These are phyloP conservation scores for Taphrina pruni DNA, from an alignment of 1,139 yeast species.

Conservation along the genomic window DNA sequence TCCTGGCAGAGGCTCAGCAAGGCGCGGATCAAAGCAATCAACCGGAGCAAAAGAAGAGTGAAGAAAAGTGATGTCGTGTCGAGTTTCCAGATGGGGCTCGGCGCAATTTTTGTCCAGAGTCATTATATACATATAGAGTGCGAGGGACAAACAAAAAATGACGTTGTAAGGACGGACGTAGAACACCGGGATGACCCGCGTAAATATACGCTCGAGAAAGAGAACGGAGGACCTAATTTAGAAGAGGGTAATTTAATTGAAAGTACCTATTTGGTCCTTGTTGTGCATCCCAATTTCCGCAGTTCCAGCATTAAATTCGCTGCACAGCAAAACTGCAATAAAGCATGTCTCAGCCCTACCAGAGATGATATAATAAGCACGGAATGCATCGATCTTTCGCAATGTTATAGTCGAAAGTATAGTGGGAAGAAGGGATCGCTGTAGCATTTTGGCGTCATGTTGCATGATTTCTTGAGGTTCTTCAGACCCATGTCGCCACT, in stretches of 20 bases:
- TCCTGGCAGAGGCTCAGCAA: conserved; percentile 49
- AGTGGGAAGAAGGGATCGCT: no score
- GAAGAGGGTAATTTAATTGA: neutral
- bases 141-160: neutral
- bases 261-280: neutral
- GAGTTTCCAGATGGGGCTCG: no score
- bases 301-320: neutral
- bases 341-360: neutral
- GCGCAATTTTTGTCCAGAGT: no score
- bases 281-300: neutral
- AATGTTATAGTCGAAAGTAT: no score
- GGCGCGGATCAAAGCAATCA: neutral
- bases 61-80: no score
- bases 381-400: neutral
- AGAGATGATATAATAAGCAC: no score
- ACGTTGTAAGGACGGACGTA: neutral
- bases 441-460: neutral
- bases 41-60: no score
- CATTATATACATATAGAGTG: neutral
- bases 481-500: conserved; percentile 11
- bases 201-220: neutral
- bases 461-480: conserved; percentile 10
- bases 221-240: neutral
- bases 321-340: neutral
- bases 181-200: neutral